Evolutionary conservation across 2,329 filamentous ascomycete genomes (phyloP).

Genomic region (Ophiostoma sp.): DNA sequence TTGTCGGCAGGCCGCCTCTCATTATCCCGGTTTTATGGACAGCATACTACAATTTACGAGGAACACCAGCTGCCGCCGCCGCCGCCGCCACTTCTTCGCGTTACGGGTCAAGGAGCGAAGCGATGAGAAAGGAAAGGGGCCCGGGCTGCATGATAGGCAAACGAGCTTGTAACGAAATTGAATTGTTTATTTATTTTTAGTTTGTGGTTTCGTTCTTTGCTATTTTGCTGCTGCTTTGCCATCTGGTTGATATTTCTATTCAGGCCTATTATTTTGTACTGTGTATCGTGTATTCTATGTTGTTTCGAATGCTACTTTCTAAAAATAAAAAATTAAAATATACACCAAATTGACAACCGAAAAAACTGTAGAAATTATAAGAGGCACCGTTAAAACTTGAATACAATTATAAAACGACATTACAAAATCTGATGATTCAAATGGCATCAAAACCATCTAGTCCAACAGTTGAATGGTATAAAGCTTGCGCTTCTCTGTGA

Average conservation of each 20-base stretch:
- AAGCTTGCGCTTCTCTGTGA: slow-evolving; percentile 9
- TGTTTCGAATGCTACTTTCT: neutral
- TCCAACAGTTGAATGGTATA: neutral
- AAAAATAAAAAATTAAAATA: too few species aligned
- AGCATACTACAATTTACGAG: slow-evolving; percentile 25
- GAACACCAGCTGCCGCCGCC: slow-evolving; percentile 17
- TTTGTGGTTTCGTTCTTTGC: neutral
- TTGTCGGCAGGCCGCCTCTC: slow-evolving; percentile 26
- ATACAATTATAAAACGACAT: too few species aligned
- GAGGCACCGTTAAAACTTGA: too few species aligned
- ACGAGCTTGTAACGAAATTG: slow-evolving; percentile 22
- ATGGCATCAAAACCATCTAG: neutral
- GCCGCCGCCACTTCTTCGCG: slow-evolving; percentile 1
- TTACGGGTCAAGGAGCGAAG: slow-evolving; percentile 21
- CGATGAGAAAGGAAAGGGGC: slow-evolving; percentile 20
- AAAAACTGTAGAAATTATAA: too few species aligned
- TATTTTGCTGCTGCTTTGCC: neutral
- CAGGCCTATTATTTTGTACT: neutral
- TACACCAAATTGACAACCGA: too few species aligned
- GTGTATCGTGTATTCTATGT: neutral
- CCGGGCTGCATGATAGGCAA: slow-evolving; percentile 25
- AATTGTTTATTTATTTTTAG: neutral
- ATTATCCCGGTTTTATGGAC: slow-evolving; percentile 21
- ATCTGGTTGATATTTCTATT: neutral
- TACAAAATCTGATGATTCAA: too few species aligned